phyloP scores from a whole-genome alignment of 805 yeast species.

The Cephaloascus albidus region DNA sequence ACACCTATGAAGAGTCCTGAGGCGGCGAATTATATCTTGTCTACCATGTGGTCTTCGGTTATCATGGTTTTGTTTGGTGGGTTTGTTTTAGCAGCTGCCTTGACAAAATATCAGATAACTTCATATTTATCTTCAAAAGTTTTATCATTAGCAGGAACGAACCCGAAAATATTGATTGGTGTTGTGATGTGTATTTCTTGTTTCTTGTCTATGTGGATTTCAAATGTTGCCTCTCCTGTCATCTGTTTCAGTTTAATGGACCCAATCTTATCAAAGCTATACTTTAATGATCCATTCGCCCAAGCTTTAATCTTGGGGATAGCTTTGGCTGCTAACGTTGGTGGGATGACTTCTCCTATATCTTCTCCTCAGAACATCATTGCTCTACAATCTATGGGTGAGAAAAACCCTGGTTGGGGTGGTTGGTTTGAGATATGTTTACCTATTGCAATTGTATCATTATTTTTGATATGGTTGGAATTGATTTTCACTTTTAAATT shows the following conservation, averaged over 20 bases:
- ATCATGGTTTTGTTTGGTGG: slow-evolving; percentile 89
- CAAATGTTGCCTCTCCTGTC: slow-evolving; percentile 97
- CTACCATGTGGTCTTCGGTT: slow-evolving; percentile 93
- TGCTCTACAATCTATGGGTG: slow-evolving; percentile 81
- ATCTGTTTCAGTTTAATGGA: slow-evolving; percentile 85
- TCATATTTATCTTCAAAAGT: slow-evolving; percentile 77
- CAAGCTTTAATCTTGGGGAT: slow-evolving; percentile 84
- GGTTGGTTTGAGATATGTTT: slow-evolving; percentile 87
- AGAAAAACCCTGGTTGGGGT: slow-evolving; percentile 75
- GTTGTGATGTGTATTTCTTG: slow-evolving; percentile 83
- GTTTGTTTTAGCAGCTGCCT: slow-evolving; percentile 88
- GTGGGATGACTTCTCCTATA: slow-evolving; percentile 97
- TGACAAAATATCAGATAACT: slow-evolving; percentile 86
- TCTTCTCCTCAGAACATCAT: slow-evolving; percentile 95
- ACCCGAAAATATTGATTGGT: slow-evolving; percentile 67
- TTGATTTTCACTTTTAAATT: slow-evolving; percentile 49
- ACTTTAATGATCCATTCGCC: slow-evolving; percentile 68
- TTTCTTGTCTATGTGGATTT: slow-evolving; percentile 89
- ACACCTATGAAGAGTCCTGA: slow-evolving; percentile 50
- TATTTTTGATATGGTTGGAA: slow-evolving; percentile 35
- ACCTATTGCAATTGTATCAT: slow-evolving; percentile 43
- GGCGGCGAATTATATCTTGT: slow-evolving; percentile 71
- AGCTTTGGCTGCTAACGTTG: slow-evolving; percentile 87
- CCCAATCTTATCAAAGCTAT: slow-evolving; percentile 78
- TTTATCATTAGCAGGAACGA: slow-evolving; percentile 60